These are phyloP conservation scores for Forsythia viridissima DNA, from an alignment of 257 asterid species.

Conservation along the genomic window DNA sequence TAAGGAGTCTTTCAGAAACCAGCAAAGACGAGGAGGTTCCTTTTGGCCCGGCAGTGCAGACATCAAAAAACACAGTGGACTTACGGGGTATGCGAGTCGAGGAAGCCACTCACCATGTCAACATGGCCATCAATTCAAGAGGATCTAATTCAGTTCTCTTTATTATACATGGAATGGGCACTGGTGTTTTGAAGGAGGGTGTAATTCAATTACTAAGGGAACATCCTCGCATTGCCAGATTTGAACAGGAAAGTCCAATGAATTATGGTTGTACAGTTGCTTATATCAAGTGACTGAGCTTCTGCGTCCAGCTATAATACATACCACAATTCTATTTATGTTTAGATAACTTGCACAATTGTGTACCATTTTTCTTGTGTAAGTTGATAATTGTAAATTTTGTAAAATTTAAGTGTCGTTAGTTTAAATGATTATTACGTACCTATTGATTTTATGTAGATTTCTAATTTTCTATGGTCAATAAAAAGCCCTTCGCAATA, in stretches of 20 bases:
- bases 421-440: no score
- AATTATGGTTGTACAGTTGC: slow-evolving; percentile 92
- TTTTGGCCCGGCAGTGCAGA: slow-evolving; percentile 68
- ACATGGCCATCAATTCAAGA: slow-evolving; percentile 63
- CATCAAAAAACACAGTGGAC: slow-evolving; percentile 75
- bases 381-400: background rate
- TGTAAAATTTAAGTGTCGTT: background rate
- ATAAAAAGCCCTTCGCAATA: background rate
- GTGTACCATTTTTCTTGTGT: background rate
- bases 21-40: slow-evolving; percentile 39
- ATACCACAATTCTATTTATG: background rate
- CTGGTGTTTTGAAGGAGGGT: slow-evolving; percentile 78
- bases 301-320: background rate
- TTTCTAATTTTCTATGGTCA: background rate
- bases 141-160: slow-evolving; percentile 75
- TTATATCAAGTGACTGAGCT: slow-evolving; percentile 60
- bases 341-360: background rate
- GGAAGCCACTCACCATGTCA: slow-evolving; percentile 66
- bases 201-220: slow-evolving; percentile 52
- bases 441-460: background rate
- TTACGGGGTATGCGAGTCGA: slow-evolving; percentile 86
- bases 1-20: slow-evolving; percentile 49
- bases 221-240: slow-evolving; percentile 74
- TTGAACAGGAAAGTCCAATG: slow-evolving; percentile 82
- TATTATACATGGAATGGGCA: slow-evolving; percentile 93